A percentile compares a stretch with the other conserved stretches of the same genome.
These are phyloP conservation scores for Chytridium lagenaria DNA, from an alignment of 371 early-diverging fungal genomes.

Conservation along the genomic window DNA sequence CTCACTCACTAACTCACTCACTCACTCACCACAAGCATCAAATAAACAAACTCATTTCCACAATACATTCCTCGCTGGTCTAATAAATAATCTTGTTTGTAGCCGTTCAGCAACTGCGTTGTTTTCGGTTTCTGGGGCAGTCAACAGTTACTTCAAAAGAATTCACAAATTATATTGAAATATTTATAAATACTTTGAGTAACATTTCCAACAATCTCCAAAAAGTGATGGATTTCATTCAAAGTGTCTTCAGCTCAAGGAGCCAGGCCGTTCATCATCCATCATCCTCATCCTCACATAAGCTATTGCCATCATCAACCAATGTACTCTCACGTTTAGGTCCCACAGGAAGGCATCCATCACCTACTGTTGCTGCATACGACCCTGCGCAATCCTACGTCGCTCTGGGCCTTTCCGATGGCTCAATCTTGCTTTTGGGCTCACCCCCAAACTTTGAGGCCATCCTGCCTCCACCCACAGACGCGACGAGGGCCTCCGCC, in stretches of 20 bases:
- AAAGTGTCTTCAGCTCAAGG: not conserved
- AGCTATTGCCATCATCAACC: not conserved
- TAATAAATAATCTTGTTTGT: too few relatives aligned
- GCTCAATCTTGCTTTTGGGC: constrained; percentile 3
- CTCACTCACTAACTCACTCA: too few relatives aligned
- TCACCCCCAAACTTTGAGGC: constrained; percentile 13
- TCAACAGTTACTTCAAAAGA: too few relatives aligned
- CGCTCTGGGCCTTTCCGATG: constrained; percentile 13
- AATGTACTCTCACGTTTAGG: not conserved
- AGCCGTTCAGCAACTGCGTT: too few relatives aligned
- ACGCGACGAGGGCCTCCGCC: constrained; percentile 1
- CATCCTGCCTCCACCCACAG: not conserved
- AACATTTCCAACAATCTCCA: too few relatives aligned
- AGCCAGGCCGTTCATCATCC: too few relatives aligned
- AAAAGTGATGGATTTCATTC: not conserved
- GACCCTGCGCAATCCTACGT: constrained; percentile 15
- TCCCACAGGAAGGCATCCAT: not conserved
- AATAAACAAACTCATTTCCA: too few relatives aligned
- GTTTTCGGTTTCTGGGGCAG: too few relatives aligned
- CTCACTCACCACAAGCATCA: too few relatives aligned
- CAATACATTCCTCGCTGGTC: too few relatives aligned
- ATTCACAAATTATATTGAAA: too few relatives aligned
- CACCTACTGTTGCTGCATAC: not conserved
- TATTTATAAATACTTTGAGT: too few relatives aligned
- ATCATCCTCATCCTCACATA: not conserved